phyloP scores from a whole-genome alignment of 129 eudicot species.

The Tanacetum coccineum region DNA sequence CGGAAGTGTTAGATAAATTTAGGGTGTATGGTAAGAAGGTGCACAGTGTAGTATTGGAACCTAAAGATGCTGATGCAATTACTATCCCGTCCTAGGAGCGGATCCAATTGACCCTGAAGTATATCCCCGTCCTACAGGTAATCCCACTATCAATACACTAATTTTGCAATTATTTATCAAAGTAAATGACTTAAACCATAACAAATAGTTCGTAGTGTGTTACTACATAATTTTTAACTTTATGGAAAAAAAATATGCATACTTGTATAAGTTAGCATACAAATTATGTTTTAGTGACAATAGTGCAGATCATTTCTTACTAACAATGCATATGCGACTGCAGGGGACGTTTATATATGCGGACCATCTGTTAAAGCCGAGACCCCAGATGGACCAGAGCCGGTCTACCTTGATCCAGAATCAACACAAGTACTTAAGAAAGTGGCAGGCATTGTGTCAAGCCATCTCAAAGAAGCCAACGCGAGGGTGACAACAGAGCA shows the following conservation, averaged over 20 bases:
- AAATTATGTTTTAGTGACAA: too few species aligned
- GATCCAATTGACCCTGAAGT: slow-evolving; percentile 74
- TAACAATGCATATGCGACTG: too few species aligned
- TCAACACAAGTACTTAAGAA: slow-evolving; percentile 53
- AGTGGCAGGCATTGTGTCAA: slow-evolving; percentile 60
- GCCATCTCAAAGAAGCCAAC: slow-evolving; percentile 53
- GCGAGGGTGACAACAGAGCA: slow-evolving; percentile 69
- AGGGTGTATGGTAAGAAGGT: slow-evolving; percentile 75
- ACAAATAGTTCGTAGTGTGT: too few species aligned
- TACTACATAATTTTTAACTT: too few species aligned
- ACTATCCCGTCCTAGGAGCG: slow-evolving; percentile 41
- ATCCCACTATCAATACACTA: neutral
- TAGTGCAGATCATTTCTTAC: too few species aligned
- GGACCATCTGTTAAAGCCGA: slow-evolving; percentile 63
- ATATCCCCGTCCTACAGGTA: slow-evolving; percentile 77
- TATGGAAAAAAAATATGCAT: too few species aligned
- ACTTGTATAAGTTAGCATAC: too few species aligned
- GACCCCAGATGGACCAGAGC: slow-evolving; percentile 71
- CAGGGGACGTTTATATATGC: slow-evolving; percentile 84
- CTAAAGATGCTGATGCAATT: slow-evolving; percentile 45
- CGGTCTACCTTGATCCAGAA: slow-evolving; percentile 48
- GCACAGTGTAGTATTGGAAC: slow-evolving; percentile 73
- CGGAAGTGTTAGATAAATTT: slow-evolving; percentile 34
- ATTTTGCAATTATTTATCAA: too few species aligned
- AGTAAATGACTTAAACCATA: too few species aligned